These are phyloP conservation scores for Narthecium ossifragum DNA, from an alignment of 106 monocot genomes.

Conservation along the genomic window DNA sequence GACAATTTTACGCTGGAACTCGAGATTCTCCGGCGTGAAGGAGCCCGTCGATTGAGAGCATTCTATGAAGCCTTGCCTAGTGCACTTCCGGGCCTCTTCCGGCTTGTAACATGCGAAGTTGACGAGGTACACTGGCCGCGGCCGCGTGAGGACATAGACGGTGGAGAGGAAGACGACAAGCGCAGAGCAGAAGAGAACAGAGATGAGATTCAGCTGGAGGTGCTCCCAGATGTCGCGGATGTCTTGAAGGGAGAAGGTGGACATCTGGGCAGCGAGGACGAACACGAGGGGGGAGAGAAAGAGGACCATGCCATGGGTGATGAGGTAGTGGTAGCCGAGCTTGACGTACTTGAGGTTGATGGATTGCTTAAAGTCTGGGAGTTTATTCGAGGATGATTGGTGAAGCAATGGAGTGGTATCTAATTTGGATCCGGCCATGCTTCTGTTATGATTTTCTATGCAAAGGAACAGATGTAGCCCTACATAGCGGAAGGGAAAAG, in stretches of 20 bases:
- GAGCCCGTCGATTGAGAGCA: neutral
- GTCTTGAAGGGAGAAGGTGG: constrained; percentile 27
- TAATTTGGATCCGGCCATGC: no score
- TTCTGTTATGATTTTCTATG: no score
- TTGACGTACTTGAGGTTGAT: constrained; percentile 36
- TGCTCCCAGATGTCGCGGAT: constrained; percentile 13
- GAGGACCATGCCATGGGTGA: constrained; percentile 24
- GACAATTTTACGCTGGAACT: constrained; percentile 29
- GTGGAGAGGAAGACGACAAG: constrained; percentile 24
- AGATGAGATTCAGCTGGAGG: constrained; percentile 30
- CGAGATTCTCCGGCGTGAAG: constrained; percentile 28
- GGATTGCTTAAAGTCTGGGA: constrained; percentile 25
- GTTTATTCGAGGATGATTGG: neutral
- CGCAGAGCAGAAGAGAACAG: constrained; percentile 22
- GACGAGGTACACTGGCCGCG: constrained; percentile 32
- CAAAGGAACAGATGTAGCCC: no score
- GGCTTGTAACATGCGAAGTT: constrained; percentile 44
- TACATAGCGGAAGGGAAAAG: no score
- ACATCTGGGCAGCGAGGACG: constrained; percentile 19
- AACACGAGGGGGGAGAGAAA: constrained; percentile 12
- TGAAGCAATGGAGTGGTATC: no score
- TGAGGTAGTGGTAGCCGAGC: constrained; percentile 29
- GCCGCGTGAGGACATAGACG: constrained; percentile 29
- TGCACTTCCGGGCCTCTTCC: constrained; percentile 23
- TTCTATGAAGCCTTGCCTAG: constrained; percentile 21